Base-by-base conservation (phyloP, 164 flowering plant genomes). In the Kalanchoe fedtschenkoi region DNA sequence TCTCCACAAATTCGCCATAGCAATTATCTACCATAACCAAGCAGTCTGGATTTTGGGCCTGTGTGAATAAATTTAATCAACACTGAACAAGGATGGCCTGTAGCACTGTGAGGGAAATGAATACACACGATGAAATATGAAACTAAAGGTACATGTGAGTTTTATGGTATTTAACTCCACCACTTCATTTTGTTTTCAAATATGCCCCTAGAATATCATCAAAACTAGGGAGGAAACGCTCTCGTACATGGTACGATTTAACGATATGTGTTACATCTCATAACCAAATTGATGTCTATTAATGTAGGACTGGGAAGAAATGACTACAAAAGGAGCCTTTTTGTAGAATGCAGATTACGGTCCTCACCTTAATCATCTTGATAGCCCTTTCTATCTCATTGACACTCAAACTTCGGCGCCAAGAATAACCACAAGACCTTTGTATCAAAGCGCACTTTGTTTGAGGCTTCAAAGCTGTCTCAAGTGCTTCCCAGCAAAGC, bases 21-120 rank as follows among this genome's bases (percentile, higher is more conserved):
- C 97, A 90, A 66, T 87, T 87, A 73, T 90, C 97, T 71, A 90
- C 95, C 95, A 90, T 84, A 62, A 90, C 97, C 75, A 84, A 62
- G 71, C 97, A 90, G 58, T 83, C 68, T 37, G 95, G 87, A 69
- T 85, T 86, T 58, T 87, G 95, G 75, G 62, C 76, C 97, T 90
- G 84, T 44, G 39, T 11, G 42, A 24, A 64, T 21, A 26, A 14
- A 10, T 13, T 22, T 21, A 29, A 65, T 34, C 37, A 22, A 13
- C 24, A 44, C 39, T 61, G 43, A 59, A 55, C 34, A 29, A 33
- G 42, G 57, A 17, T 22, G 32, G 7, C 19, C 14, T 34, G 33
- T 22, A 5, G 46, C 33, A 61, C 22, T 10, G 13, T 15, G 13
- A 11, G 35, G 46, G 42, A 42, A 8, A 29, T 24, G 32, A 63